Conservation (phyloP, 495 filamentous ascomycete species). For the Neurospora discreta region DNA sequence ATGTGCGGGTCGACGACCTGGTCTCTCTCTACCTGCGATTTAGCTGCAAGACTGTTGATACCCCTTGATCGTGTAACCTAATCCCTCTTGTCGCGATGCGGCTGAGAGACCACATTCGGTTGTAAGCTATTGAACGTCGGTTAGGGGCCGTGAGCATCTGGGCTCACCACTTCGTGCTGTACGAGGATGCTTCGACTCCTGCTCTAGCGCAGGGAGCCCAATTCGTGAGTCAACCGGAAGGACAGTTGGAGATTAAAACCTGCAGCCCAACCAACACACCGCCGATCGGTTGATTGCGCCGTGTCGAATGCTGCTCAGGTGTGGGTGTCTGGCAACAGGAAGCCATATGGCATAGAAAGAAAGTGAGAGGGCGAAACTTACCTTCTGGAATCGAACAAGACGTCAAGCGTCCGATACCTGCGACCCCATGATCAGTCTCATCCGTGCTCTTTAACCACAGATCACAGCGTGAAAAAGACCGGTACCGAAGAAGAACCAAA, state of each 20-base stretch:
- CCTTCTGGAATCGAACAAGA: not conserved
- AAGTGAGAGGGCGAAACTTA: not conserved
- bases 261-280: not conserved
- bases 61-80: too few relatives aligned
- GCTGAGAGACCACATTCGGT: too few relatives aligned
- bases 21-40: too few relatives aligned
- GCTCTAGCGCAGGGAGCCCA: not conserved
- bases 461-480: not conserved
- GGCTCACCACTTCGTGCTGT: not conserved
- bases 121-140: too few relatives aligned
- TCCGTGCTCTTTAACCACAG: not conserved
- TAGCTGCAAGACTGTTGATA: too few relatives aligned
- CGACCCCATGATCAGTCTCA: not conserved
- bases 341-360: not conserved
- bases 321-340: not conserved
- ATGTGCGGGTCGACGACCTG: too few relatives aligned
- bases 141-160: not conserved
- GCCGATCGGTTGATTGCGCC: not conserved
- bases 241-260: not conserved
- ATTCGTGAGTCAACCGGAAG: not conserved
- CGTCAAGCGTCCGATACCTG: not conserved
- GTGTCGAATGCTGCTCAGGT: not conserved
- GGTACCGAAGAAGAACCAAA: not conserved
- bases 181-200: not conserved
- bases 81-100: too few relatives aligned